Base-by-base conservation (phyloP, 1,284 basidiomycete species). In the Exobasidium rhododendri region DNA sequence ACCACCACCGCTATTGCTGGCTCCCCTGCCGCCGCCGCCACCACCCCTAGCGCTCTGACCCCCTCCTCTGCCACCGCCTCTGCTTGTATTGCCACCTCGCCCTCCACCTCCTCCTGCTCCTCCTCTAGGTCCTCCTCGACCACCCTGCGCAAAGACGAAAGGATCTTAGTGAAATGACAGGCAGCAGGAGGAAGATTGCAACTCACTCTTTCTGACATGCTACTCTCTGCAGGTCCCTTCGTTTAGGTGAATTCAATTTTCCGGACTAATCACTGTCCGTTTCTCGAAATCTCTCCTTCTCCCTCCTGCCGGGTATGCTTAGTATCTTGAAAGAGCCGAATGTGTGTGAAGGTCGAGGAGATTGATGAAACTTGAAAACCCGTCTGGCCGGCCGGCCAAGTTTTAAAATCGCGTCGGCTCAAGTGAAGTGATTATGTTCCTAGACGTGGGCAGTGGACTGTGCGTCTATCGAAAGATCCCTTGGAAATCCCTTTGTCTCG, bases 61-160 rank as follows among this genome's bases (percentile, higher is more conserved):
- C 4, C 53, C 53, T 57, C 43, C 56, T 14, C 46, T 17, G 22
- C 35, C 56, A 43, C 56, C 56, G 4, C 56, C 56, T 3, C 56
- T 20, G 13, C 49, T 47, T 20, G 28, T n/a, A 22, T 29, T 17
- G 4, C 56, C 56, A 13, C 43, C 56, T n/a, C 46, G 14, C 53
- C 46, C 56, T 24, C 54, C 54, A 58, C 22, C 30, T 53, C 24
- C 24, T 30, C 50, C 55, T 17, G 20, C 17, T 30, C 55, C 26
- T 28, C 56, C 55, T 59, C 60, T 22, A 29, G 49, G 32, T 35
- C 49, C 52, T 20, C 58, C 52, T 30, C 44, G 52, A 32, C 49
- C 24, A 45, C 30, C 28, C 2, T 61, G 29, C 52, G 52, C 6
- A 26, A 58, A 17, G 10, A 44, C 5, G 40, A 4, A 40, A 26